A percentile compares a stretch with the other conserved stretches of the same genome.
phyloP scores from a whole-genome alignment of 2,329 filamentous ascomycete genomes.

The Fusarium sororula region DNA sequence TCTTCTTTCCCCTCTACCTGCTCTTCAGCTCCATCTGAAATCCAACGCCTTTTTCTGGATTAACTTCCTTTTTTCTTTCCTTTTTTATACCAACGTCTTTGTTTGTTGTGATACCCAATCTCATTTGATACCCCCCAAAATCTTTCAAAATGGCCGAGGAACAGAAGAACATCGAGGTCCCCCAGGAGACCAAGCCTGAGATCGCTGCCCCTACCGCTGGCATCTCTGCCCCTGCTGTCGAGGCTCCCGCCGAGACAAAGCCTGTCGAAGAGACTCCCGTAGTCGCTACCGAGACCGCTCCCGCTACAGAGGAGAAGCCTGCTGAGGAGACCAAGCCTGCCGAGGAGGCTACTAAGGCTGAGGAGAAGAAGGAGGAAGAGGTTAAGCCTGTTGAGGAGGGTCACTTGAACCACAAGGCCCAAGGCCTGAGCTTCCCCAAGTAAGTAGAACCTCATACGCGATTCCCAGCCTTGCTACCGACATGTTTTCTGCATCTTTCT shows the following conservation, averaged over 20 bases:
- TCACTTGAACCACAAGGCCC: slow-evolving; percentile 87
- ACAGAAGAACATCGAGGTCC: slow-evolving; percentile 73
- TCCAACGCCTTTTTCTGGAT: slow-evolving; percentile 48
- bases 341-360: slow-evolving; percentile 52
- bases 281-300: slow-evolving; percentile 47
- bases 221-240: slow-evolving; percentile 47
- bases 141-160: slow-evolving; percentile 75
- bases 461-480: neutral
- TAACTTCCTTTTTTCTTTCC: slow-evolving; percentile 47
- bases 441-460: slow-evolving; percentile 58
- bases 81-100: slow-evolving; percentile 54
- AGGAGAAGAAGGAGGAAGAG: slow-evolving; percentile 62
- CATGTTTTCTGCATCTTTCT: neutral
- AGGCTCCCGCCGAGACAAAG: slow-evolving; percentile 50
- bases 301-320: slow-evolving; percentile 53
- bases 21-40: slow-evolving; percentile 45
- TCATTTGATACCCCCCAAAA: slow-evolving; percentile 51
- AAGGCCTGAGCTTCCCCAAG: slow-evolving; percentile 85
- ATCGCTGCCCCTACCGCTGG: slow-evolving; percentile 21
- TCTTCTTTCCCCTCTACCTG: slow-evolving; percentile 48
- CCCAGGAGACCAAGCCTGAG: slow-evolving; percentile 60
- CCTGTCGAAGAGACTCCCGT: slow-evolving; percentile 49
- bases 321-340: slow-evolving; percentile 55
- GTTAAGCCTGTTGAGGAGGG: slow-evolving; percentile 82
- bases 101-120: slow-evolving; percentile 63